Evolutionary conservation across 345 rosid species (phyloP), one percentile per base, ranked within the genome.

Genomic region (Populus alba): DNA sequence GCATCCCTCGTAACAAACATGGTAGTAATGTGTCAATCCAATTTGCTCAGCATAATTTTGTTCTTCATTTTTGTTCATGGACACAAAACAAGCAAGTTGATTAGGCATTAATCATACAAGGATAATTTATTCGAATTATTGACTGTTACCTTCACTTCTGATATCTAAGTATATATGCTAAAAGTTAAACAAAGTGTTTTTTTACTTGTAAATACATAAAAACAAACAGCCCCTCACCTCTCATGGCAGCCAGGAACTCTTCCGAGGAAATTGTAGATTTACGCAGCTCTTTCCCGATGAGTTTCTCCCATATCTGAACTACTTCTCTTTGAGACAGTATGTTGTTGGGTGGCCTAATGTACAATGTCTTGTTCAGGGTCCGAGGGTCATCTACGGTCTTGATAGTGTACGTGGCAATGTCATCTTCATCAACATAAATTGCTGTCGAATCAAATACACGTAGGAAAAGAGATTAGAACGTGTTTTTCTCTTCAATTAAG

Each of bases 1-100:
- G 39, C 94, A 90, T 62, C 94, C 94, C 77, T 89, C 89, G 51
- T 84, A 90, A 70, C 78, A 87, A 8, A 90, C 89, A 69, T 90
- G 92, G 70, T 90, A 87, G 78, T 86, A 86, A 85, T 88, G 91
- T 7, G 70, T 79, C 81, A 85, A 38, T 0, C 90, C 92, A 6
- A 86, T 83, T 81, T 86, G 92, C 55, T 84, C 82, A 25, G 76
- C 88, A 63, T 87, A 85, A n/a, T 69, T 75, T 77, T 79, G 80
- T 1, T 63, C 87, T 85, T 47, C 17, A 67, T 8, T 77, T 59
- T 70, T 47, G 51, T 47, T 47, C 51, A 47, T 3, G 51, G 51
- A 47, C 3, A 47, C 18, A 47, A 13, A 15, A 47, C 51, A 47
- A 47, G 51, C 51, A 15, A 13, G 51, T 47, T 47, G 17, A 47